Percentiles rank a stretch among this genome's conserved stretches.
Evolutionary conservation across 2,329 filamentous ascomycete species (phyloP).

Genomic region (Tolypocladium tropicale): DNA sequence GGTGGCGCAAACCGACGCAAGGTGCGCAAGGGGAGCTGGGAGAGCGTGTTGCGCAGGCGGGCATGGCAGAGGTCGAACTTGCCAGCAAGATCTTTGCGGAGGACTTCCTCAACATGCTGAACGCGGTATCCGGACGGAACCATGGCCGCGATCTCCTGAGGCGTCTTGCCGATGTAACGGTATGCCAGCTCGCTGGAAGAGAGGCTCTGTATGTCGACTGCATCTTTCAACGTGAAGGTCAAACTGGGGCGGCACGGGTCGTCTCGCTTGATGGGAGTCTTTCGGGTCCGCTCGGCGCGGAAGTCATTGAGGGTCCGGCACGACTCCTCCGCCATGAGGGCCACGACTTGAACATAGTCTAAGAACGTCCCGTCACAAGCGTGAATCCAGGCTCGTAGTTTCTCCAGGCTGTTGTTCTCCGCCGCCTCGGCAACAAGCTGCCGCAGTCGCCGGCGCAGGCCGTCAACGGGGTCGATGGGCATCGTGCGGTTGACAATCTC

Average conservation of each 20-base stretch:
- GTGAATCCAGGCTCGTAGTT: slow-evolving; percentile 8
- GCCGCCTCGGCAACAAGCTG: slow-evolving; percentile 7
- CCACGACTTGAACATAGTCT: neutral
- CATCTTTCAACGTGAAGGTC: neutral
- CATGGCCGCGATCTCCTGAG: slow-evolving; percentile 18
- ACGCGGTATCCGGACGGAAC: slow-evolving; percentile 22
- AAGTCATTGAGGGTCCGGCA: neutral
- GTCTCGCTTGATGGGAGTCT: neutral
- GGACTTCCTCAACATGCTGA: slow-evolving; percentile 27
- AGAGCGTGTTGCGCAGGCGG: slow-evolving; percentile 14
- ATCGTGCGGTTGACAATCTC: slow-evolving; percentile 9
- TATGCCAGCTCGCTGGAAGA: slow-evolving; percentile 17
- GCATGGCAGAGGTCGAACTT: slow-evolving; percentile 18
- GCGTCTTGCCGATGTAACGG: slow-evolving; percentile 19
- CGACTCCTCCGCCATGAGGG: neutral
- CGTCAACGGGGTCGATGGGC: slow-evolving; percentile 9
- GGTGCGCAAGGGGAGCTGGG: neutral
- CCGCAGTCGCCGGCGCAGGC: slow-evolving; percentile 8
- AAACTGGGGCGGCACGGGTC: neutral
- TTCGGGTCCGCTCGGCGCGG: neutral
- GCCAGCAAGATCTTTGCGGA: slow-evolving; percentile 20
- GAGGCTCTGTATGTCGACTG: slow-evolving; percentile 4
- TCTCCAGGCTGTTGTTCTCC: slow-evolving; percentile 9
- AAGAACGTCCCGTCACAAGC: slow-evolving; percentile 8
- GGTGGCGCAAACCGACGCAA: slow-evolving; percentile 5